Base-by-base conservation (phyloP, 768 basidiomycete species). In the Floccularia luteovirens region DNA sequence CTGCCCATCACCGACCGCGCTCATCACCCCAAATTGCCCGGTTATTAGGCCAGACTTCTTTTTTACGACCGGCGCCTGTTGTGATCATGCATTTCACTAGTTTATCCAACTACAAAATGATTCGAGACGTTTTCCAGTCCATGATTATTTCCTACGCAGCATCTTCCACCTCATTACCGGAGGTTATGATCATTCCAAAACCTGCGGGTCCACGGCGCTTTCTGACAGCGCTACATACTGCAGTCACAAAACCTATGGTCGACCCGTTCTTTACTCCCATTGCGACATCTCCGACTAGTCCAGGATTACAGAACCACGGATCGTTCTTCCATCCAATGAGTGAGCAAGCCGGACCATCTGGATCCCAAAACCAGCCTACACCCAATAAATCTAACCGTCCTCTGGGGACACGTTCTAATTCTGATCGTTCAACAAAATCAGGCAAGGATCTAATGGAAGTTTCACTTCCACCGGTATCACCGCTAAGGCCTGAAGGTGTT, bases 121-220 rank as follows among this genome's bases (percentile, higher is more conserved):
- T 93, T 38, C 90, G 88, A 54, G 92, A 97, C 48, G 69, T 82
- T 8, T 70, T 98, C 14, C 84, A 92, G 48, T 77, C 76, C 13
- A 66, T 81, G 14, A 64, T 84, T 46, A 57, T 58, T 27, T 68
- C 70, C 1, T 74, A 73, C 38, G 50, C 61, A 16, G 59, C 64
- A 24, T 61, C 72, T 8, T 43, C 66, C 52, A 54, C 64, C 17
- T 66, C 70, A 12, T 58, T 85, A 8, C 83, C 96, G 1, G 96
- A 99, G 50, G 78, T 99, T 21, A 88, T 98, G 74, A 90, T 99
- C 48, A 83, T 98, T 27, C 94, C 93, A 16, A 99, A 98, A 61
- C 94, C 94, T 7, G 93, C 88, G 13, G 94, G 96, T 3, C 96
- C 96, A 5, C 79, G 94, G 27, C 79, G 94, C 6, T 82, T 97